Base-by-base conservation (phyloP, 306 rosid species). In the Vigna mungo region DNA sequence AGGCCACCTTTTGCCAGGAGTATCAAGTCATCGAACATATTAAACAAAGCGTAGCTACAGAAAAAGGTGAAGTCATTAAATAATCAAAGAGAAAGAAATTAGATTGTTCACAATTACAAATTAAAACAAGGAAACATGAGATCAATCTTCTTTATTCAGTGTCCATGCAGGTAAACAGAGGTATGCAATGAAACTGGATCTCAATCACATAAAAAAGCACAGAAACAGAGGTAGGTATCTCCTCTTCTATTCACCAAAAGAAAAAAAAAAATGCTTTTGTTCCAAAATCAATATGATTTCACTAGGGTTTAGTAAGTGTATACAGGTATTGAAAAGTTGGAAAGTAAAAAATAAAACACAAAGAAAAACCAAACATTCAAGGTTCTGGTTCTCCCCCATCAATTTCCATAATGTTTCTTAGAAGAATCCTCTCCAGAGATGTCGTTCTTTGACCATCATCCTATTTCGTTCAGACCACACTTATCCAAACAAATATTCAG, bases 1-100 rank as follows among this genome's bases (percentile, higher is more conserved):
- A 90, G 81, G 75, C 97, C 97, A 4, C 97, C 97, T 88, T 90
- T 90, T 43, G 96, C 97, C 18, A 92, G 89, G 65, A 92, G 96
- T 71, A 92, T 77, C 85, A 92, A 80, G 74, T 90, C 97, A 53
- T 92, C 97, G 78, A 92, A 92, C 96, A 92, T 90, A 62, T 81
- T 85, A 91, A 82, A 90, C 86, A 92, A 84, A 51, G 90, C 86
- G 76, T 87, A 89, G 87, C 97, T 91, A 89, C 79, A 81, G 66
- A 17, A 80, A 53, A 85, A 68, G 62, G 65, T 56, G 58, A 25
- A 74, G 34, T 25, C 60, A 60, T 30, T 7, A 21, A 58, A 30
- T 52, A 80, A 72, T 20, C 14, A 64, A 65, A 30, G 66, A 66
- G 56, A 60, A 71, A 51, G 16, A 15, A 56, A 30, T 12, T 43